Evolutionary conservation across 164 flowering plant genomes (phyloP).

Genomic region (Houttuynia cordata): DNA sequence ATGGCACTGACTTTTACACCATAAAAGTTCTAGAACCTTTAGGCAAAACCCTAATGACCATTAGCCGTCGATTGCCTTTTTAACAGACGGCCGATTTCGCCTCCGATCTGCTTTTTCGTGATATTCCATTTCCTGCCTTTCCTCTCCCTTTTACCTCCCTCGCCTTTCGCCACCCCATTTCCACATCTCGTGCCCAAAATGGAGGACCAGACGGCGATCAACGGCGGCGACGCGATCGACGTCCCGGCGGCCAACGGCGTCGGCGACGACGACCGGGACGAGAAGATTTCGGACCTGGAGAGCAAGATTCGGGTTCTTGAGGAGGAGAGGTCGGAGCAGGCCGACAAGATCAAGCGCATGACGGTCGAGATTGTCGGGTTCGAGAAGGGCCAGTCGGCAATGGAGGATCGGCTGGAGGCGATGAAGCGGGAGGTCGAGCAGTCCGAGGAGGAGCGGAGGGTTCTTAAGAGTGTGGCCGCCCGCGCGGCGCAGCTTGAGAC

Average conservation of each 20-base stretch:
- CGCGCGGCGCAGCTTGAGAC: slow-evolving; percentile 52
- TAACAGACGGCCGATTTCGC: too few relatives aligned
- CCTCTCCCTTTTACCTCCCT: too few relatives aligned
- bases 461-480: slow-evolving; percentile 10
- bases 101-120: too few relatives aligned
- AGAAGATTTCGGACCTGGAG: slow-evolving; percentile 18
- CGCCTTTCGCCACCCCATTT: too few relatives aligned
- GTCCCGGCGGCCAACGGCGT: slow-evolving; percentile 19
- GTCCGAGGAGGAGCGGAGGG: slow-evolving; percentile 2
- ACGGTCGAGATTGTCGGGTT: slow-evolving; percentile 27
- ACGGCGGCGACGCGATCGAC: slow-evolving; percentile 16
- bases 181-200: slow-evolving; percentile 3
- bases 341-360: slow-evolving; percentile 19
- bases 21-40: too few relatives aligned
- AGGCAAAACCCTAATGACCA: too few relatives aligned
- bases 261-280: slow-evolving; percentile 9
- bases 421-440: slow-evolving; percentile 1
- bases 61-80: too few relatives aligned
- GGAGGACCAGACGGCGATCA: slow-evolving; percentile 31
- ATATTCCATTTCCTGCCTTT: too few relatives aligned
- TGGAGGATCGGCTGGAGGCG: slow-evolving; percentile 16
- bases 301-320: slow-evolving; percentile 29
- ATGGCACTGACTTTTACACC: too few relatives aligned
- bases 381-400: slow-evolving; percentile 18
- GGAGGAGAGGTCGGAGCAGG: slow-evolving; percentile 24